These are phyloP conservation scores for Rhizopogon hawkerae DNA, from an alignment of 1,284 basidiomycete genomes.

Conservation along the genomic window DNA sequence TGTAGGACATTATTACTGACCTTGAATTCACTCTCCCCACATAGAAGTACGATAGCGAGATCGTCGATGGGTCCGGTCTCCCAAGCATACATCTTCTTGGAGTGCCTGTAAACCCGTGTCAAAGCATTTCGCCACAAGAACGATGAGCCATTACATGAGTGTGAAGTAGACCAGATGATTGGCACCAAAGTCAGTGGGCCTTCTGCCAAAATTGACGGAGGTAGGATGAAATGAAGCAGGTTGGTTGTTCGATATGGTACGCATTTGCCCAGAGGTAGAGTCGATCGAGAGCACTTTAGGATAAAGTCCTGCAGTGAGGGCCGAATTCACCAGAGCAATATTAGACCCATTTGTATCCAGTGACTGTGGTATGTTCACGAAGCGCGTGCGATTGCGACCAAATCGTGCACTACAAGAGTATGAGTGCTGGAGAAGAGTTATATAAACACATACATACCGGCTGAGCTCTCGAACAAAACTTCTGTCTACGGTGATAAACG, in stretches of 20 bases:
- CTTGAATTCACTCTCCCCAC: conserved; percentile 90
- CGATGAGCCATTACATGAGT: conserved; percentile 53
- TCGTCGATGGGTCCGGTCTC: conserved; percentile 91
- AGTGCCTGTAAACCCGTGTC: conserved; percentile 54
- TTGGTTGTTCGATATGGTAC: conserved; percentile 86
- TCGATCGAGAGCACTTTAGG: conserved; percentile 85
- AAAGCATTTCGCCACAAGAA: conserved; percentile 2
- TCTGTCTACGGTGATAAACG: conserved; percentile 70
- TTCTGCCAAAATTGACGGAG: conserved; percentile 76
- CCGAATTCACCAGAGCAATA: conserved; percentile 67
- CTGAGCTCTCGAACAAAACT: conserved; percentile 66
- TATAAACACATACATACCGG: conserved; percentile 36
- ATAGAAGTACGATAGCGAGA: conserved; percentile 74
- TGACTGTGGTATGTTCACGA: conserved; percentile 68
- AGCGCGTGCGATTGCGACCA: conserved; percentile 64
- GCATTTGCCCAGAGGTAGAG: conserved; percentile 47
- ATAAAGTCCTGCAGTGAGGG: conserved; percentile 82
- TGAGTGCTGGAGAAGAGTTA: conserved; percentile 1
- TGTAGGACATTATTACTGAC: conserved; percentile 31
- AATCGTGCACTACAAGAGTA: conserved; percentile 55
- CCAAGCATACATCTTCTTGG: conserved; percentile 93
- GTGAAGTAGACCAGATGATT: conserved; percentile 84
- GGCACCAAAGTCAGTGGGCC: conserved; percentile 62
- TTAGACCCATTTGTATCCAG: conserved; percentile 66
- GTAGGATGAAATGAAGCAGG: conserved; percentile 84